These are phyloP conservation scores for Zygnema cylindricum DNA, from an alignment of 139 green algal genomes.

Conservation along the genomic window DNA sequence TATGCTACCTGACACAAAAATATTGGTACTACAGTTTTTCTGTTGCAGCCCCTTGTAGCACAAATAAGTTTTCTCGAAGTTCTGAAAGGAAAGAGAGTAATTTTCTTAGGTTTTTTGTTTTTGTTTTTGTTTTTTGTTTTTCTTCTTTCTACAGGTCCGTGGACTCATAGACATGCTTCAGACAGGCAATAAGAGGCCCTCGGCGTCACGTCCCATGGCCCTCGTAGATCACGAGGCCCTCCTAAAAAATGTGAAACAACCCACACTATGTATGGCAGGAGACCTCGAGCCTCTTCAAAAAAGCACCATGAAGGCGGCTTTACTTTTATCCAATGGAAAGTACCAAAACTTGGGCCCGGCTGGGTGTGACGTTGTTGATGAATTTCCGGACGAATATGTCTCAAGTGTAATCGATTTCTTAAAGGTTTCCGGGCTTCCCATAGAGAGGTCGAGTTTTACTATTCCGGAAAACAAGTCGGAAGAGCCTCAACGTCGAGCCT, in stretches of 20 bases:
- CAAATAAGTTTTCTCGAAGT: too few relatives aligned
- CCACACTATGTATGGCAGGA: conserved; percentile 44
- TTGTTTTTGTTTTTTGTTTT: neutral
- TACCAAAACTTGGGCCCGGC: conserved; percentile 23
- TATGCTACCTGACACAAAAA: too few relatives aligned
- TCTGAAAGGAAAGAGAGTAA: too few relatives aligned
- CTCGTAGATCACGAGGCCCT: conserved; percentile 16
- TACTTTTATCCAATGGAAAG: conserved; percentile 17
- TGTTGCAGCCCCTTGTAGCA: too few relatives aligned
- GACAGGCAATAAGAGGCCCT: conserved; percentile 32
- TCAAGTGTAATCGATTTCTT: conserved; percentile 18
- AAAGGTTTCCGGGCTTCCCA: neutral
- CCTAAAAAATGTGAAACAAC: conserved; percentile 5
- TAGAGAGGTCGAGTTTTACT: conserved; percentile 4
- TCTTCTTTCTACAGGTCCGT: conserved; percentile 14
- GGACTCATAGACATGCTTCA: conserved; percentile 44
- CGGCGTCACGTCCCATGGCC: conserved; percentile 17
- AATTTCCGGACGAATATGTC: conserved; percentile 36
- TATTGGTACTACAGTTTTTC: too few relatives aligned
- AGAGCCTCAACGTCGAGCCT: neutral
- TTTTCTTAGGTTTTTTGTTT: too few relatives aligned
- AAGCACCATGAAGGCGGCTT: conserved; percentile 33
- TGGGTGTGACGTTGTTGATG: conserved; percentile 24
- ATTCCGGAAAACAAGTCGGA: neutral
- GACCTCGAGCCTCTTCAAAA: conserved; percentile 38